Base-by-base conservation (phyloP, 2,329 filamentous ascomycete species). In the Aspergillus intermedius region DNA sequence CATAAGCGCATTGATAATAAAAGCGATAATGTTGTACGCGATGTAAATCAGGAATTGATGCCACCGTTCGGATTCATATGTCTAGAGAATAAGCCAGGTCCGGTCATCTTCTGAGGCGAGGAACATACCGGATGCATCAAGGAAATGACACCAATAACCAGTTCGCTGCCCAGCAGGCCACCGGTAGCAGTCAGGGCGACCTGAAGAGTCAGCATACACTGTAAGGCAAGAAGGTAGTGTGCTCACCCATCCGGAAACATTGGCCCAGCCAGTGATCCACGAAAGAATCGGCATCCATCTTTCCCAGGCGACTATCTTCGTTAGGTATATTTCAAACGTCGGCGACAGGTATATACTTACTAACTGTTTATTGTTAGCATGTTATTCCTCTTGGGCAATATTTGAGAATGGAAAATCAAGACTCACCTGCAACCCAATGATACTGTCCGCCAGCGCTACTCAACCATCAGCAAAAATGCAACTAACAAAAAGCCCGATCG, bases 11-110 rank as follows among this genome's bases (percentile, higher is more conserved):
- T 88, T 88, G 64, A 87, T 70, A 43, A 79, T 48, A 50, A 87
- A 80, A 3, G 81, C 81, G 13, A 78, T 66, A 19, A 82, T 49
- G 5, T 80, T 83, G 60, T 82, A 84, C 5, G 66, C 83, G 41
- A 86, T 75, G 64, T 88, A 88, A 43, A 88, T 83, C 23, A 88
- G 70, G 64, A 88, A 88, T 54, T 87, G 82, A 57, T 89, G 84
- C 82, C 84, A 88, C 3, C 79, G 60, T 59, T 84, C 66, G 2
- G 78, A 51, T 19, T 74, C 70, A 60, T 83, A 88, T 44, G 41
- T 40, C 65, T 60, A 9, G 8, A 12, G 13, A n/a, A 2, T n/a
- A 28, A 40, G 37, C 19, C 10, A 12, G 10, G 37, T 40, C 19
- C 19, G 8, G 10, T 4, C 13, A 8, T 19, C 10, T 10, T 13